A percentile compares a stretch with the other conserved stretches of the same genome.
Evolutionary conservation across 768 basidiomycete genomes (phyloP).

Genomic region (Ramaria rubella): DNA sequence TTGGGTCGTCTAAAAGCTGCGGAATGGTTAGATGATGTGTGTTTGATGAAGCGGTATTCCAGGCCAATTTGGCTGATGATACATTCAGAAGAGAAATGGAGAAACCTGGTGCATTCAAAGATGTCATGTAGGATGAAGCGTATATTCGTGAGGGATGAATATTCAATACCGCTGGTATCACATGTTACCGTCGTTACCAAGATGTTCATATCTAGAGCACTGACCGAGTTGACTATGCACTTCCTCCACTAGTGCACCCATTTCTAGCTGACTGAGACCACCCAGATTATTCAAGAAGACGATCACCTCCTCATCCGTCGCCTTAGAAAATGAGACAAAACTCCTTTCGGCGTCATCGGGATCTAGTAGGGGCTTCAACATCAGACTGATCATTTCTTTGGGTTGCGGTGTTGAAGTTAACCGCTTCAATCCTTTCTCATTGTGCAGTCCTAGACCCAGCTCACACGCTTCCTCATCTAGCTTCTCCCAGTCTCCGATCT

Average conservation of each 20-base stretch:
- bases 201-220: too few relatives aligned
- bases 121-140: constrained; percentile 49
- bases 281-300: constrained; percentile 39
- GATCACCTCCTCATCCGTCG: constrained; percentile 27
- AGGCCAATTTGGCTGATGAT: constrained; percentile 23
- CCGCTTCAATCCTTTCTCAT: constrained; percentile 39
- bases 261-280: constrained; percentile 66
- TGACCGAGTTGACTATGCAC: constrained; percentile 37
- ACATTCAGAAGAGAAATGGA: constrained; percentile 47
- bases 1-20: constrained; percentile 36
- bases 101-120: constrained; percentile 54
- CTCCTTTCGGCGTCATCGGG: constrained; percentile 18
- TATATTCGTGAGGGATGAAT: constrained; percentile 39
- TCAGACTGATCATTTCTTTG: constrained; percentile 23
- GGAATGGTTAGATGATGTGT: constrained; percentile 17
- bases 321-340: background rate
- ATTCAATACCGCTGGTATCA: constrained; percentile 19
- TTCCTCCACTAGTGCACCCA: constrained; percentile 62
- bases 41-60: background rate
- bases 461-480: constrained; percentile 29
- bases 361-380: constrained; percentile 25
- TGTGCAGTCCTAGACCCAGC: constrained; percentile 51
- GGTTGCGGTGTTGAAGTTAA: constrained; percentile 14
- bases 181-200: too few relatives aligned
- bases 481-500: constrained; percentile 19